Percentiles rank a stretch among this genome's conserved stretches.
These are phyloP conservation scores for Malassezia yamatoensis DNA, from an alignment of 1,284 basidiomycete species.

Conservation along the genomic window DNA sequence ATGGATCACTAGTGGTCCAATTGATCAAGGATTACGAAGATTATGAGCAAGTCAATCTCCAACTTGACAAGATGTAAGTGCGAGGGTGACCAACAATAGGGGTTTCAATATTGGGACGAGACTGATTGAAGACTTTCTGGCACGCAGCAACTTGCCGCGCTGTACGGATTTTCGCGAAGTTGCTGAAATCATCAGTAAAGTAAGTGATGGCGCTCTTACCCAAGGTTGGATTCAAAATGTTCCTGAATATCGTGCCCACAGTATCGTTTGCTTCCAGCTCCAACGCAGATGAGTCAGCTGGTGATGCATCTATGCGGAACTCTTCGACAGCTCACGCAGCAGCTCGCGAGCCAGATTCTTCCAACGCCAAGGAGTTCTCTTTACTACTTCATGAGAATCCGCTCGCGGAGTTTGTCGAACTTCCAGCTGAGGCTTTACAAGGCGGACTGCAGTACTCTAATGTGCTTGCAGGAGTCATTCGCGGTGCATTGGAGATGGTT, in stretches of 20 bases:
- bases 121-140: slow-evolving; percentile 93
- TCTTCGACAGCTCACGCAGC: not conserved
- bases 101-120: slow-evolving; percentile 96
- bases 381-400: slow-evolving; percentile 92
- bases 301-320: slow-evolving; percentile 24
- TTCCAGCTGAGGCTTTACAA: slow-evolving; percentile 69
- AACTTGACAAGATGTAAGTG: slow-evolving; percentile 57
- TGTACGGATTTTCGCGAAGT: slow-evolving; percentile 87
- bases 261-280: slow-evolving; percentile 57
- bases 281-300: slow-evolving; percentile 36
- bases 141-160: slow-evolving; percentile 58
- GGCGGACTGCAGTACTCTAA: slow-evolving; percentile 89
- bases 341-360: not conserved
- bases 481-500: slow-evolving; percentile 95
- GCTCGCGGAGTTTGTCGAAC: slow-evolving; percentile 88
- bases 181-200: slow-evolving; percentile 50
- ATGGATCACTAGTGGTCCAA: slow-evolving; percentile 94
- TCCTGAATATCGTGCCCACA: slow-evolving; percentile 80
- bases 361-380: slow-evolving; percentile 56
- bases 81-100: slow-evolving; percentile 53
- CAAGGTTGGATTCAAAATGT: slow-evolving; percentile 77
- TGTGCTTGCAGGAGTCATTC: slow-evolving; percentile 80
- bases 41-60: slow-evolving; percentile 67
- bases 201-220: slow-evolving; percentile 46
- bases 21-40: slow-evolving; percentile 98